These are phyloP conservation scores for Phoenix roebelenii DNA, from an alignment of 176 grass and related monocot genomes.

Conservation along the genomic window DNA sequence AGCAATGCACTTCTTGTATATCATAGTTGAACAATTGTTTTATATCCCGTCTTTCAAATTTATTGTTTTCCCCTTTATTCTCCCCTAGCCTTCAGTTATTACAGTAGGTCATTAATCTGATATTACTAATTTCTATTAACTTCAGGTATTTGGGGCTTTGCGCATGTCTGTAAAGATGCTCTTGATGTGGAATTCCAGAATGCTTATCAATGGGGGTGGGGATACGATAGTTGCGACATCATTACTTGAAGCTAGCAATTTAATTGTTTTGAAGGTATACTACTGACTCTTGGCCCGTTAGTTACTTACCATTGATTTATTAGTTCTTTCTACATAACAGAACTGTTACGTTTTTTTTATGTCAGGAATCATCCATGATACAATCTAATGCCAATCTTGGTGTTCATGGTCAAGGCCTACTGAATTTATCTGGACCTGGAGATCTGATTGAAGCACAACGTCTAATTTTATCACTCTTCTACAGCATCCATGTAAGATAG, in stretches of 20 bases:
- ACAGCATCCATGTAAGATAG: constrained; percentile 82
- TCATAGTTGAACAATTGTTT: too few species aligned
- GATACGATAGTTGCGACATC: constrained; percentile 84
- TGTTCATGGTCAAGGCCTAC: constrained; percentile 92
- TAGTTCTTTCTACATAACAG: neutral
- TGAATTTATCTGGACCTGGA: constrained; percentile 93
- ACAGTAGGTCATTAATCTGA: constrained; percentile 2
- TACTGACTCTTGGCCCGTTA: too few species aligned
- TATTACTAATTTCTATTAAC: neutral
- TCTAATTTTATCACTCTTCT: constrained; percentile 96
- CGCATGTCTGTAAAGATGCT: constrained; percentile 99
- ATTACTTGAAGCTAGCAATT: constrained; percentile 97
- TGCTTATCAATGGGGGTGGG: constrained; percentile 83
- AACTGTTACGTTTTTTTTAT: constrained; percentile 18
- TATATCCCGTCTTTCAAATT: too few species aligned
- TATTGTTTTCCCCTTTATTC: too few species aligned
- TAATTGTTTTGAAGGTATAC: constrained; percentile 91
- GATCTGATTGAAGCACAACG: constrained; percentile 87
- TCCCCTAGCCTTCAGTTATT: too few species aligned
- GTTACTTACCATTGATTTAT: too few species aligned
- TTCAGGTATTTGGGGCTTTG: constrained; percentile 85
- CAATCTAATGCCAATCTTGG: constrained; percentile 99
- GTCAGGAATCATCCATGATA: constrained; percentile 86
- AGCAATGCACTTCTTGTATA: too few species aligned
- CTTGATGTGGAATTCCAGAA: constrained; percentile 97